Conservation (phyloP, 225 moss, liverwort and hornwort species). For the Physcomitrellopsis africana region DNA sequence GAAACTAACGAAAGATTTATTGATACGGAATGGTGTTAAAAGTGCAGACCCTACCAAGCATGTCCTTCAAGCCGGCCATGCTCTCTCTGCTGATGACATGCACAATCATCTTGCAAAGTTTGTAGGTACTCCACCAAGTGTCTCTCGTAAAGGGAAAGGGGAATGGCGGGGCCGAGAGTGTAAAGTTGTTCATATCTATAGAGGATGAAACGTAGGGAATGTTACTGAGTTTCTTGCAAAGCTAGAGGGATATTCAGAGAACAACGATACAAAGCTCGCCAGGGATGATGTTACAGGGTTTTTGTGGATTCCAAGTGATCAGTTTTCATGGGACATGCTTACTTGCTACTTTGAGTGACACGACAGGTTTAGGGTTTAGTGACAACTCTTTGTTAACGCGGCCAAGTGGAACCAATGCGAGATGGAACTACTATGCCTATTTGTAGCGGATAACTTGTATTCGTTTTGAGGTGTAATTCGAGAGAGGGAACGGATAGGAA, state of each 20-base stretch:
- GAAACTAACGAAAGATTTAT: slow-evolving; percentile 5
- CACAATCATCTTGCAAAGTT: slow-evolving; percentile 20
- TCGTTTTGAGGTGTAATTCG: background rate
- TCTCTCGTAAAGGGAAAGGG: slow-evolving; percentile 16
- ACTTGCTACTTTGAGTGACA: slow-evolving; percentile 39
- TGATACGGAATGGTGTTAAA: background rate
- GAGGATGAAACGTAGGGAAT: slow-evolving; percentile 24
- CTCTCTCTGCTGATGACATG: slow-evolving; percentile 11
- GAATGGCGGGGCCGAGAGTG: slow-evolving; percentile 9
- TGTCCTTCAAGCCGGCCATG: slow-evolving; percentile 8
- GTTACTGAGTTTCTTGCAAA: slow-evolving; percentile 35
- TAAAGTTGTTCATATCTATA: slow-evolving; percentile 36
- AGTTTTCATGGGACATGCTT: slow-evolving; percentile 38
- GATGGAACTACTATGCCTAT: background rate
- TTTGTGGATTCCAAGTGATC: slow-evolving; percentile 42
- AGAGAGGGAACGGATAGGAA: too few relatives aligned
- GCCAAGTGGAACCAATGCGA: background rate
- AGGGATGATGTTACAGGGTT: slow-evolving; percentile 47
- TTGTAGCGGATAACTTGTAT: background rate
- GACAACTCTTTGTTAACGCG: background rate
- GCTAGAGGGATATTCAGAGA: slow-evolving; percentile 37
- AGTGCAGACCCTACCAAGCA: background rate
- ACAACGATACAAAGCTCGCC: slow-evolving; percentile 1
- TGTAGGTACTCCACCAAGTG: slow-evolving; percentile 17
- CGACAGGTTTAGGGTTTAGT: background rate